phyloP scores from a whole-genome alignment of 768 basidiomycete species.

The Mycena belliarum region DNA sequence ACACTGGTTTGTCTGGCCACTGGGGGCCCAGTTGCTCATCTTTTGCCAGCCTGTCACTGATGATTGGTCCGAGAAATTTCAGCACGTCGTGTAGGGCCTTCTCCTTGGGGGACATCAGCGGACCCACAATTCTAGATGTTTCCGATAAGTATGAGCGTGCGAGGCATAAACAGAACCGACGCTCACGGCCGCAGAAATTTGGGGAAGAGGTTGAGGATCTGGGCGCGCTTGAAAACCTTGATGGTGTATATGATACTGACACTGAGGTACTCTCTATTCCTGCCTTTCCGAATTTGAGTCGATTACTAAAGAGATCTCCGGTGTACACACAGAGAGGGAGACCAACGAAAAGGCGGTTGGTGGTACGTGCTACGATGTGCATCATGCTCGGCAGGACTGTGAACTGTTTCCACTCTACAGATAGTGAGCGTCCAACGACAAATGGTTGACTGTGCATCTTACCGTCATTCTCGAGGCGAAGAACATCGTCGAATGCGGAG shows the following conservation, averaged over 20 bases:
- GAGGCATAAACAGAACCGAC: not conserved
- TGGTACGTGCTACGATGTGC: not conserved
- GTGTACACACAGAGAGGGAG: constrained; percentile 7
- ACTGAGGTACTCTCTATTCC: not conserved
- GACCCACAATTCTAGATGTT: not conserved
- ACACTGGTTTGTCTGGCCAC: constrained; percentile 34
- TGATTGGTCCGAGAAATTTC: constrained; percentile 27
- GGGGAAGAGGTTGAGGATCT: not conserved
- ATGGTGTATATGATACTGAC: not conserved
- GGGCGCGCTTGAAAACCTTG: not conserved
- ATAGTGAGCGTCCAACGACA: not conserved
- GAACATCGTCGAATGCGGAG: not conserved
- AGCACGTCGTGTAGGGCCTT: not conserved
- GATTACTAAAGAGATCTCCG: not conserved
- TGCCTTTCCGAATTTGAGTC: not conserved
- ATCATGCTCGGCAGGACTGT: not conserved
- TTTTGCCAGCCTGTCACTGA: constrained; percentile 30
- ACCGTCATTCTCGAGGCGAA: not conserved
- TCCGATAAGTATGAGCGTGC: not conserved
- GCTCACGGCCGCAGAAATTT: not conserved
- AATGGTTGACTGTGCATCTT: too few species aligned
- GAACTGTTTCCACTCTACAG: not conserved
- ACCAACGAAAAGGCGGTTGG: not conserved
- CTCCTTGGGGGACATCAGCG: not conserved
- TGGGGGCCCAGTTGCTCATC: constrained; percentile 26